Evolutionary conservation across 176 grass and related monocot genomes (phyloP).

Genomic region (Cocos nucifera): DNA sequence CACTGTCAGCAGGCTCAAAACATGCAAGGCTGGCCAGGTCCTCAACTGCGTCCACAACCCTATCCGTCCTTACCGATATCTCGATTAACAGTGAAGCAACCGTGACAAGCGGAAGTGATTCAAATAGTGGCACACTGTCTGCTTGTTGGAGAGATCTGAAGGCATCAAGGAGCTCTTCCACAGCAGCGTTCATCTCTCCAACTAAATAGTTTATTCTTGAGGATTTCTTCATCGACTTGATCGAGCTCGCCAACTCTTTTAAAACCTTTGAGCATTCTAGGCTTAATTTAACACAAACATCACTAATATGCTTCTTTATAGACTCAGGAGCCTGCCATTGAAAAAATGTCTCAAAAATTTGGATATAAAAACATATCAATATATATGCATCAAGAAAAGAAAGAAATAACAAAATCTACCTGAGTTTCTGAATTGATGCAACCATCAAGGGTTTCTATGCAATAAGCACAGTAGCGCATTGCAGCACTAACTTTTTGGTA

Average conservation of each 20-base stretch:
- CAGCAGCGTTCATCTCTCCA: slow-evolving; percentile 53
- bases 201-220: slow-evolving; percentile 39
- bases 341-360: neutral
- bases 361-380: neutral
- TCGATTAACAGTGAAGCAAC: slow-evolving; percentile 9
- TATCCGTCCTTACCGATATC: neutral
- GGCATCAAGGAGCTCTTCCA: slow-evolving; percentile 61
- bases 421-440: too few species aligned
- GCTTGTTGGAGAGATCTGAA: slow-evolving; percentile 31
- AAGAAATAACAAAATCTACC: too few species aligned
- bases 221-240: slow-evolving; percentile 39
- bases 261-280: slow-evolving; percentile 42
- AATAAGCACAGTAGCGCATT: too few species aligned
- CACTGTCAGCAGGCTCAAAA: neutral
- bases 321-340: slow-evolving; percentile 24
- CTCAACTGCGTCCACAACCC: neutral
- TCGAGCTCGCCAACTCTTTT: slow-evolving; percentile 48
- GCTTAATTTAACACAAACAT: slow-evolving; percentile 38
- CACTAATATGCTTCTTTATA: slow-evolving; percentile 41
- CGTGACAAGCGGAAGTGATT: neutral
- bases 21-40: neutral
- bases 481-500: too few species aligned
- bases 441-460: too few species aligned
- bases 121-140: too few species aligned
- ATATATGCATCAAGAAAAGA: too few species aligned